Percentiles rank a stretch among this genome's conserved stretches.
phyloP scores from a whole-genome alignment of 2,329 filamentous ascomycete species.

The Pseudogymnoascus sp. region DNA sequence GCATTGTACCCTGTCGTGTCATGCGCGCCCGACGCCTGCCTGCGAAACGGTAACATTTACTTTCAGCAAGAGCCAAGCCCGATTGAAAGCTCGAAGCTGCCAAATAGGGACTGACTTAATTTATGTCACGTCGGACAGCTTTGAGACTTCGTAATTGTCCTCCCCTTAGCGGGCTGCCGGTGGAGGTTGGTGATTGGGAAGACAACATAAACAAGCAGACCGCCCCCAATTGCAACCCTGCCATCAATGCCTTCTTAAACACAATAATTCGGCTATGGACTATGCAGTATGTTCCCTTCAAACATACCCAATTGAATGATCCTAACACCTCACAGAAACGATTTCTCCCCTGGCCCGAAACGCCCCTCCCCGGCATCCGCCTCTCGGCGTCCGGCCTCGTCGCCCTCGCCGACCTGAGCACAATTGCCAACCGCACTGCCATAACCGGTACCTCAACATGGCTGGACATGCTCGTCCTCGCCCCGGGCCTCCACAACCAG shows the following conservation, averaged over 20 bases:
- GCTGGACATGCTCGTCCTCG: conserved; percentile 49
- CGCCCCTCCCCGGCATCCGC: conserved; percentile 37
- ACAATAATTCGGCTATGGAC: not conserved
- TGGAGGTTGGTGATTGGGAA: not conserved
- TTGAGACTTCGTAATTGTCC: not conserved
- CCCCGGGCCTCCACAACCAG: conserved; percentile 53
- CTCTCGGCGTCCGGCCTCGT: conserved; percentile 47
- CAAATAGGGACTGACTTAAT: not conserved
- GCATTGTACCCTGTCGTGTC: not conserved
- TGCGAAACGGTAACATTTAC: not conserved
- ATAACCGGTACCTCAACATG: conserved; percentile 48
- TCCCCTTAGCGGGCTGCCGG: not conserved
- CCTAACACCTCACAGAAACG: not conserved
- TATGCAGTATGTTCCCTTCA: not conserved
- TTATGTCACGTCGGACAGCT: not conserved
- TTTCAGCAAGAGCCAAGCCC: not conserved
- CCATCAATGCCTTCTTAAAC: not conserved
- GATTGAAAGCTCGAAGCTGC: not conserved
- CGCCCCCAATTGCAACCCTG: not conserved
- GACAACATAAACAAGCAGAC: not conserved
- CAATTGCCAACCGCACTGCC: conserved; percentile 47
- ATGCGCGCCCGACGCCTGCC: not conserved
- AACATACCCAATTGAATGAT: not conserved
- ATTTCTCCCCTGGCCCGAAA: conserved; percentile 31
- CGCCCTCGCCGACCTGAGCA: conserved; percentile 50